Conservation (phyloP, 495 filamentous ascomycete species). For the Penicillium canariense region DNA sequence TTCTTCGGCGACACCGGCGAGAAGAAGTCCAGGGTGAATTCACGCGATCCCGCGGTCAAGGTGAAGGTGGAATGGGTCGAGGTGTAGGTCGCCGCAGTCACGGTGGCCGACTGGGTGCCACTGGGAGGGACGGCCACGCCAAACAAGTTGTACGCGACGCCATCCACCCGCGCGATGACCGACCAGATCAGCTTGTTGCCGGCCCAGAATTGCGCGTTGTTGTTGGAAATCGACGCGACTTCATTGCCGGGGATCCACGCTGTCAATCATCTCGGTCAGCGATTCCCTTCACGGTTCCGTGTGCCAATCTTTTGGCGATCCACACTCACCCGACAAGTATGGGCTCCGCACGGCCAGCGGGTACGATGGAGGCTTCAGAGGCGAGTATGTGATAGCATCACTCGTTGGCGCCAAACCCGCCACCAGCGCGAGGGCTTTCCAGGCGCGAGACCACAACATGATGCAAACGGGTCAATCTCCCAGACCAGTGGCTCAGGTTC, state of each 20-base stretch:
- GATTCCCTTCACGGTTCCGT: background rate
- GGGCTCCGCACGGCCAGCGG: slow-evolving; percentile 43
- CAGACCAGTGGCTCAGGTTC: background rate
- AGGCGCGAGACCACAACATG: slow-evolving; percentile 12
- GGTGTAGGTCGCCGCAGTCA: slow-evolving; percentile 37
- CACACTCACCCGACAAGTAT: slow-evolving; percentile 35
- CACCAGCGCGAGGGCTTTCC: slow-evolving; percentile 5
- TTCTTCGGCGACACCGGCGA: slow-evolving; percentile 80
- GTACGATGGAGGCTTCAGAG: slow-evolving; percentile 40
- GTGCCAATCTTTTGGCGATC: background rate
- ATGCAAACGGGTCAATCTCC: slow-evolving; percentile 3
- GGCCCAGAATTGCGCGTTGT: slow-evolving; percentile 45
- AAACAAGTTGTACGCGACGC: slow-evolving; percentile 43
- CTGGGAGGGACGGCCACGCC: slow-evolving; percentile 28
- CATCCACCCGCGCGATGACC: slow-evolving; percentile 43
- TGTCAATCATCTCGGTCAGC: slow-evolving; percentile 17
- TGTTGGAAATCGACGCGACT: slow-evolving; percentile 29
- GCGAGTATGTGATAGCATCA: slow-evolving; percentile 27
- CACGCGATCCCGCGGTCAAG: slow-evolving; percentile 32
- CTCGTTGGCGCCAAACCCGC: slow-evolving; percentile 9
- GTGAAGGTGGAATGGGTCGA: slow-evolving; percentile 41
- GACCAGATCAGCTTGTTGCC: slow-evolving; percentile 42
- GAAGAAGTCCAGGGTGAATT: slow-evolving; percentile 56
- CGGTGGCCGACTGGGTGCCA: slow-evolving; percentile 28
- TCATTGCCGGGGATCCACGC: slow-evolving; percentile 45